These are phyloP conservation scores for Gryganskiella cystojenkinii DNA, from an alignment of 192 early-diverging fungal species.

Conservation along the genomic window DNA sequence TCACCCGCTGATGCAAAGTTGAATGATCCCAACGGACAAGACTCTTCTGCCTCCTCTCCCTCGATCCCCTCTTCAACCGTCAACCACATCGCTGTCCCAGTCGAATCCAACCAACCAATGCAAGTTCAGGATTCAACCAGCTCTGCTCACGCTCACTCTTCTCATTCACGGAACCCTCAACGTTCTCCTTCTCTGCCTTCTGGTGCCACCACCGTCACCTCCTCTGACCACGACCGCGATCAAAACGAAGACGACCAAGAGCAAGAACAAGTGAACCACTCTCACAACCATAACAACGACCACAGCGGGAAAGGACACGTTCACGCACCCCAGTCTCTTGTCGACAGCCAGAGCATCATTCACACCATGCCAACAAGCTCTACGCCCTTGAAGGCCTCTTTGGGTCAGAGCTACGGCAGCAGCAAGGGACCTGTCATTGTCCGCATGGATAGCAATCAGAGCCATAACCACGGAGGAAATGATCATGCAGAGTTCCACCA, in stretches of 20 bases:
- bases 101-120: constrained; percentile 3
- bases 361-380: constrained; percentile 23
- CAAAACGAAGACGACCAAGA: constrained; percentile 16
- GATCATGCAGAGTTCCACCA: constrained; percentile 20
- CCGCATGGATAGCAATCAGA: not conserved
- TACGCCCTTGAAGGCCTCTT: constrained; percentile 25
- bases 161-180: constrained; percentile 28
- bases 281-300: not conserved
- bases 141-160: too few species aligned
- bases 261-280: too few species aligned
- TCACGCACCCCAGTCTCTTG: constrained; percentile 30
- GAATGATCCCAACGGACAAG: too few species aligned
- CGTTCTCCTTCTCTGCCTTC: constrained; percentile 11
- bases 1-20: constrained; percentile 3
- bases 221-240: constrained; percentile 3
- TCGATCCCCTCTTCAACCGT: constrained; percentile 31
- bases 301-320: constrained; percentile 15
- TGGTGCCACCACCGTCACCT: not conserved
- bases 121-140: too few species aligned
- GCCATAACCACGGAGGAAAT: not conserved
- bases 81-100: constrained; percentile 29
- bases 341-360: constrained; percentile 37
- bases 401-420: constrained; percentile 26
- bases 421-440: not conserved
- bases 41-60: not conserved